phyloP scores from a whole-genome alignment of 2,329 filamentous ascomycete genomes.

The Monilinia vaccinii-corymbosi region DNA sequence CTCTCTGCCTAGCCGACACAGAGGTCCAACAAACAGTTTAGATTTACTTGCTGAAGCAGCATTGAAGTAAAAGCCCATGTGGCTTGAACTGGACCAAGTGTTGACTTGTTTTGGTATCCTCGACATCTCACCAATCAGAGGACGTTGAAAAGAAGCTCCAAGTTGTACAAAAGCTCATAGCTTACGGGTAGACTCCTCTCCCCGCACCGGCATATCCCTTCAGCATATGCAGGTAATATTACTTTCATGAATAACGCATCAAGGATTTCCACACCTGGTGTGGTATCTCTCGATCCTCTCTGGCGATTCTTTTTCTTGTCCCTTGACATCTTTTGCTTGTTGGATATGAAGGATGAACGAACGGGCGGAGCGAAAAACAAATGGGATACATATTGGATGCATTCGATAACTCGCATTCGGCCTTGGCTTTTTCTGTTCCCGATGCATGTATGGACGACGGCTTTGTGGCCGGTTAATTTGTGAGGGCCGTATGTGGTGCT shows the following conservation, averaged over 20 bases:
- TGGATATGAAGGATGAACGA: no score
- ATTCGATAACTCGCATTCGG: neutral
- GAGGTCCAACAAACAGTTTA: neutral
- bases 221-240: neutral
- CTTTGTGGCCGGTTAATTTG: neutral
- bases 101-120: neutral
- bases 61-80: neutral
- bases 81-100: neutral
- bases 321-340: neutral
- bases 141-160: neutral
- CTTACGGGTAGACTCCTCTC: neutral
- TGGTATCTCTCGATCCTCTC: neutral
- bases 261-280: neutral
- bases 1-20: neutral
- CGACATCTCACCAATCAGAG: neutral
- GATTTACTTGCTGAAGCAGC: conserved; percentile 5
- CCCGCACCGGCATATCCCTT: neutral
- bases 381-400: neutral
- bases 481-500: neutral
- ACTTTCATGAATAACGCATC: neutral
- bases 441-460: neutral
- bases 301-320: neutral
- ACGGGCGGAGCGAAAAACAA: neutral
- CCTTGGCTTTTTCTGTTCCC: neutral
- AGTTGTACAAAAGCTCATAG: neutral